Evolutionary conservation across 768 basidiomycete species (phyloP).

Genomic region (Auriscalpium microsporum): DNA sequence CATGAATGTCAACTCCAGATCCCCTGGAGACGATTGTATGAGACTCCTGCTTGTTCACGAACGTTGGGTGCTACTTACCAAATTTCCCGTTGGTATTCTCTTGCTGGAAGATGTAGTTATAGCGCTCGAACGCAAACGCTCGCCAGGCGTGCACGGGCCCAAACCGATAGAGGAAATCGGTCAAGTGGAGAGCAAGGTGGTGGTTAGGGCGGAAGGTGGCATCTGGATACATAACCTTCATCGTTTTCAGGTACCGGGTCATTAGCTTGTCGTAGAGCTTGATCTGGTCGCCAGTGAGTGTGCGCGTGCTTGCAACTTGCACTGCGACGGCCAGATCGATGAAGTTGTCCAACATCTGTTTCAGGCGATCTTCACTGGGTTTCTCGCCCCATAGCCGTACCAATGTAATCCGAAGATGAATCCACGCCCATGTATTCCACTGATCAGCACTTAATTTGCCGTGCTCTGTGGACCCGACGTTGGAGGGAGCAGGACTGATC

Average conservation of each 20-base stretch:
- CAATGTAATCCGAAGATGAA: constrained; percentile 17
- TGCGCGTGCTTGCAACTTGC: constrained; percentile 21
- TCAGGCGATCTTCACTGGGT: neutral
- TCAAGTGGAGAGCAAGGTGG: constrained; percentile 34
- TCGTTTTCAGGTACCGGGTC: constrained; percentile 22
- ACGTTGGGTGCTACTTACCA: constrained; percentile 18
- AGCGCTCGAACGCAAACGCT: constrained; percentile 28
- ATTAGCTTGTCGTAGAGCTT: constrained; percentile 22
- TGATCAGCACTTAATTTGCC: constrained; percentile 21
- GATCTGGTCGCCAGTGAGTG: constrained; percentile 17
- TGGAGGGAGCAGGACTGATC: constrained; percentile 12
- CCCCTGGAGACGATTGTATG: constrained; percentile 12
- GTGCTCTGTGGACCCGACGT: constrained; percentile 10
- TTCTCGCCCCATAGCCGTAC: constrained; percentile 16
- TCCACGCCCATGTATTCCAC: constrained; percentile 13
- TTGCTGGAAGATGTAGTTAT: constrained; percentile 24
- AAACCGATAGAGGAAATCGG: constrained; percentile 21
- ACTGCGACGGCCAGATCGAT: constrained; percentile 29
- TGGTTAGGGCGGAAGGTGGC: constrained; percentile 27
- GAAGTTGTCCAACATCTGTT: constrained; percentile 13
- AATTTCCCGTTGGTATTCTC: constrained; percentile 24
- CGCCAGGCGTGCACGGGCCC: constrained; percentile 32
- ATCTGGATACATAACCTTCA: constrained; percentile 24
- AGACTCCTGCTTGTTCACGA: neutral
- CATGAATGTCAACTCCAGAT: constrained; percentile 21